Conservation (phyloP, 768 basidiomycete genomes). For the Agrocybe pediades region DNA sequence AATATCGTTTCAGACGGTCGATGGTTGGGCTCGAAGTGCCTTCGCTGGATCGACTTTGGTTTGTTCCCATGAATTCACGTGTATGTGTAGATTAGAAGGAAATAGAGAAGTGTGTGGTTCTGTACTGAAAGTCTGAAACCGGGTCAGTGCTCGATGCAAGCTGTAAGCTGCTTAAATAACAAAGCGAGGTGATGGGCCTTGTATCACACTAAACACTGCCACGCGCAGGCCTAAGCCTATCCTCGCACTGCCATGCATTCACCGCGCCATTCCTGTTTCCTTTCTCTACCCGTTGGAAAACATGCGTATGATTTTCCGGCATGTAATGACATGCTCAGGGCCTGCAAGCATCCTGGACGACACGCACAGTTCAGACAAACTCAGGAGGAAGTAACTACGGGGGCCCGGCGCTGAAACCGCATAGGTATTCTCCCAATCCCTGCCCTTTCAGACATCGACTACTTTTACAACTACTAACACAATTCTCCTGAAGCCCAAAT, state of each 20-base stretch:
- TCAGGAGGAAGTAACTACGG: too few relatives aligned
- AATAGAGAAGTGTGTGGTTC: conserved; percentile 10
- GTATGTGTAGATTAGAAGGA: not conserved
- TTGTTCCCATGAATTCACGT: conserved; percentile 28
- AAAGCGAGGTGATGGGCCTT: conserved; percentile 6
- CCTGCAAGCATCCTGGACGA: too few relatives aligned
- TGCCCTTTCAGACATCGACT: too few relatives aligned
- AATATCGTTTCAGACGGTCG: conserved; percentile 25
- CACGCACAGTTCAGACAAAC: too few relatives aligned
- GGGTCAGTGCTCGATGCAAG: not conserved
- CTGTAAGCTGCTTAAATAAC: conserved; percentile 3
- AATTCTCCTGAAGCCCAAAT: too few relatives aligned
- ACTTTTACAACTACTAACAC: too few relatives aligned
- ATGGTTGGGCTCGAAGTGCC: conserved; percentile 12
- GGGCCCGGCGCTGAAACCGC: too few relatives aligned
- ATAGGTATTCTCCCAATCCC: too few relatives aligned
- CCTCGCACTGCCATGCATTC: conserved; percentile 12
- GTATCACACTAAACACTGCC: conserved; percentile 10
- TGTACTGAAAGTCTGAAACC: conserved; percentile 2
- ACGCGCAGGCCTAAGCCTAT: conserved; percentile 6
- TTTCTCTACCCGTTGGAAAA: not conserved
- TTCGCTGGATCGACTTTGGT: conserved; percentile 27
- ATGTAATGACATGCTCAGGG: too few relatives aligned
- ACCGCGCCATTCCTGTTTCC: conserved; percentile 2
- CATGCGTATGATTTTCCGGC: not conserved